Percentiles rank a stretch among this genome's conserved stretches.
These are phyloP conservation scores for Chondrus crispus DNA, from an alignment of 23 red algal species.

Conservation along the genomic window DNA sequence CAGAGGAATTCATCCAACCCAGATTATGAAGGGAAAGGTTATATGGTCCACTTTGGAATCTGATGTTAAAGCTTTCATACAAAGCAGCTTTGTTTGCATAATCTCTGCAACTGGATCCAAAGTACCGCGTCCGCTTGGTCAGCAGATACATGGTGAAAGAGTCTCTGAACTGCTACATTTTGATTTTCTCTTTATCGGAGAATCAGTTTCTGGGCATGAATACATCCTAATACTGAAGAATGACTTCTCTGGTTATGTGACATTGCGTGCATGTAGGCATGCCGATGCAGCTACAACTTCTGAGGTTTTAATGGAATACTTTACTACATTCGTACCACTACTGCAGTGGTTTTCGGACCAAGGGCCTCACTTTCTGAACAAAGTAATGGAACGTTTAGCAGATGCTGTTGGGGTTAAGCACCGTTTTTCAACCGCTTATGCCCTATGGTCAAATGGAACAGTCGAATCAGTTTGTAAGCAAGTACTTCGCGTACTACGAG, in stretches of 20 bases:
- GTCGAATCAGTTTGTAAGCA: conserved; percentile 1
- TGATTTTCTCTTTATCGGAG: neutral
- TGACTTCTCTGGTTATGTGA: neutral
- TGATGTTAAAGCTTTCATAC: conserved; percentile 14
- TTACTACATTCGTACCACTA: neutral
- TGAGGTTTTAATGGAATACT: conserved; percentile 36
- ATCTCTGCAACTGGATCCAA: neutral
- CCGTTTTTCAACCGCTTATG: neutral
- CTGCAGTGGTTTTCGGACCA: conserved; percentile 12
- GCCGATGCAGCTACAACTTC: neutral
- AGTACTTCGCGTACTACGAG: conserved; percentile 1
- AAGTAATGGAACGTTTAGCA: neutral
- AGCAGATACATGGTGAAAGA: neutral
- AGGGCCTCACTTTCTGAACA: neutral
- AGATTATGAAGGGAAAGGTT: neutral
- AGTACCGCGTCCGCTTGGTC: neutral
- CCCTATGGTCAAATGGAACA: neutral
- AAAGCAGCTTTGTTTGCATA: neutral
- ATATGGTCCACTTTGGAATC: neutral
- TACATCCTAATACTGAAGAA: conserved; percentile 5
- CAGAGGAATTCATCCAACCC: neutral
- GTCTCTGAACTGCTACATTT: conserved; percentile 12
- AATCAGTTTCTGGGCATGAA: neutral
- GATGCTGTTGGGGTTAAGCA: neutral
- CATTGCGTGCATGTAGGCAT: neutral